Evolutionary conservation across 1,139 yeast genomes (phyloP).

Genomic region (Saccharomyces hybrid): DNA sequence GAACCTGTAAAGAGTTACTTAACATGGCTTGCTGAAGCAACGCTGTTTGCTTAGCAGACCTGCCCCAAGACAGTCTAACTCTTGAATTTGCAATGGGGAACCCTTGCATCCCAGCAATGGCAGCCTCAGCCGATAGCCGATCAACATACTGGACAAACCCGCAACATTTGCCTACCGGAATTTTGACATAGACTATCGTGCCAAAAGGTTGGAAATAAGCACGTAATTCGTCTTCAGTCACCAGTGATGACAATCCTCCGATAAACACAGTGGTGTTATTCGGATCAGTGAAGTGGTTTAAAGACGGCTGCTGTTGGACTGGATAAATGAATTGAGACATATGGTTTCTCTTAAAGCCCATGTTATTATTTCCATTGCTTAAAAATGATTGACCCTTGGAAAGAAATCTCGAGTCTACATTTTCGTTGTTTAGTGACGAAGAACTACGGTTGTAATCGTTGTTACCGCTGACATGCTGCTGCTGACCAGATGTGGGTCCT

Average conservation of each 20-base stretch:
- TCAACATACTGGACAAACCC: constrained; percentile 62
- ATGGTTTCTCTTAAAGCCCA: not conserved
- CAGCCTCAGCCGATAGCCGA: constrained; percentile 63
- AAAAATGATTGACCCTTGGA: not conserved
- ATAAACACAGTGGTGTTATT: constrained; percentile 68
- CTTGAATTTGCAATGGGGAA: constrained; percentile 61
- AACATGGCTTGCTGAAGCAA: constrained; percentile 13
- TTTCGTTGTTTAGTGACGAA: constrained; percentile 3
- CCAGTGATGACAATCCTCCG: constrained; percentile 57
- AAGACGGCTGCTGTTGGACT: constrained; percentile 31
- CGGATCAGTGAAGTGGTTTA: constrained; percentile 53
- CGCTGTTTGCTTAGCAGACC: constrained; percentile 28
- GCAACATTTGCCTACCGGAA: constrained; percentile 64
- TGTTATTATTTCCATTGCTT: not conserved
- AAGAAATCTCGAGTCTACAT: not conserved
- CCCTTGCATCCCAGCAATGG: constrained; percentile 68
- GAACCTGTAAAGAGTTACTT: constrained; percentile 7
- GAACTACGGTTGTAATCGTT: not conserved
- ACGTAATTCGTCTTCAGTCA: constrained; percentile 52
- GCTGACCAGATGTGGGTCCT: constrained; percentile 49
- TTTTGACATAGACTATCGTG: constrained; percentile 54
- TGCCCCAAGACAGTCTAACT: constrained; percentile 68
- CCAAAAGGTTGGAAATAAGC: constrained; percentile 62
- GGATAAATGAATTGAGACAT: constrained; percentile 22
- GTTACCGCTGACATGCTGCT: not conserved